These are phyloP conservation scores for Yamadazyma songkhlaensis DNA, from an alignment of 1,139 yeast species.

Conservation along the genomic window DNA sequence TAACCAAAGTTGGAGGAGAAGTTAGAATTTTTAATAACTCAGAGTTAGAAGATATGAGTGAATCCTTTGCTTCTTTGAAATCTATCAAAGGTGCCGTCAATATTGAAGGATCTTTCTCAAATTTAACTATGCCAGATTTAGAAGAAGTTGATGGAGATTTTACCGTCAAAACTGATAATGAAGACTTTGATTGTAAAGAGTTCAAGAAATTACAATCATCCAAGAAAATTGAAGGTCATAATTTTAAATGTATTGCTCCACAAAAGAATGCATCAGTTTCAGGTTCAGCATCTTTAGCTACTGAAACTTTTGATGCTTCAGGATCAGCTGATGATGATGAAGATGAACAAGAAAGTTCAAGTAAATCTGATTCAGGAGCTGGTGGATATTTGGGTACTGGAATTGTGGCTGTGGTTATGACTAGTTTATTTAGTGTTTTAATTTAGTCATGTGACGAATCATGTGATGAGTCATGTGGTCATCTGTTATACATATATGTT, in stretches of 20 bases:
- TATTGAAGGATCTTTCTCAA: constrained; percentile 37
- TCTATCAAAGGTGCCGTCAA: constrained; percentile 44
- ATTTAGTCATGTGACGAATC: constrained; percentile 6
- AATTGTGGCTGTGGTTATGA: constrained; percentile 10
- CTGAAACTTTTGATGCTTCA: constrained; percentile 16
- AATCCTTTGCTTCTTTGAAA: constrained; percentile 29
- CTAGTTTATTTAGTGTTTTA: constrained; percentile 8
- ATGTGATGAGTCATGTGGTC: no score
- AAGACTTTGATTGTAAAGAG: constrained; percentile 37
- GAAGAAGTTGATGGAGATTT: constrained; percentile 45
- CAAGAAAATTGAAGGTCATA: constrained; percentile 44
- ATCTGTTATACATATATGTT: no score
- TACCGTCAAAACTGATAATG: constrained; percentile 32
- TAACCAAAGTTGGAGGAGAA: constrained; percentile 43
- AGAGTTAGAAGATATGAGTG: constrained; percentile 32
- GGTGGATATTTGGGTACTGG: constrained; percentile 12
- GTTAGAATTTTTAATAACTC: constrained; percentile 44
- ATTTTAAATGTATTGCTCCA: constrained; percentile 43
- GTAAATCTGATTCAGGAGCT: constrained; percentile 4
- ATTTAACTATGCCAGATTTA: constrained; percentile 39
- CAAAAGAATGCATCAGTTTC: constrained; percentile 17
- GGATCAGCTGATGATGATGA: constrained; percentile 9
- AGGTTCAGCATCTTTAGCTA: constrained; percentile 15
- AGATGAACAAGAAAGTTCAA: constrained; percentile 5
- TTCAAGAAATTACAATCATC: constrained; percentile 32